These are phyloP conservation scores for Graphilbum fragrans DNA, from an alignment of 2,329 filamentous ascomycete species.

Conservation along the genomic window DNA sequence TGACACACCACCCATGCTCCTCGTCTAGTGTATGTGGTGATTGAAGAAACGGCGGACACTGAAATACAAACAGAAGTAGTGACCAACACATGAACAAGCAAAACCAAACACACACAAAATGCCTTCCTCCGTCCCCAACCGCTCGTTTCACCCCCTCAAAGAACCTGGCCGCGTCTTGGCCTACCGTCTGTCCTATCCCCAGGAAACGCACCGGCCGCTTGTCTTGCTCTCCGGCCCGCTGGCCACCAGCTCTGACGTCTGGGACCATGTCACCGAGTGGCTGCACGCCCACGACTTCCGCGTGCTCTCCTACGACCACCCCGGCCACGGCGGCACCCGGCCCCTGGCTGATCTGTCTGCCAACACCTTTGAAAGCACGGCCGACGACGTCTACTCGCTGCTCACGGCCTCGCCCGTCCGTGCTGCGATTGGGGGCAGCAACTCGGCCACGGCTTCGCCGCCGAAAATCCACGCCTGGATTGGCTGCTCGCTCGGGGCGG, in stretches of 20 bases:
- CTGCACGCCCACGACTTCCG: conserved; percentile 23
- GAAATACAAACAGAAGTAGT: too few relatives aligned
- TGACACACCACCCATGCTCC: too few relatives aligned
- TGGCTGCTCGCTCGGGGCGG: conserved; percentile 31
- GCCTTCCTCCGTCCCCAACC: too few relatives aligned
- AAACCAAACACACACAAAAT: too few relatives aligned
- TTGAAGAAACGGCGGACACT: too few relatives aligned
- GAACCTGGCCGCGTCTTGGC: conserved; percentile 3
- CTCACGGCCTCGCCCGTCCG: conserved; percentile 11
- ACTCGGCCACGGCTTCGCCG: neutral
- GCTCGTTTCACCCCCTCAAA: conserved; percentile 1
- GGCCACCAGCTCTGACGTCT: conserved; percentile 21
- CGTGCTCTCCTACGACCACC: conserved; percentile 28
- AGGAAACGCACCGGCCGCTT: conserved; percentile 12
- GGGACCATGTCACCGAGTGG: conserved; percentile 24
- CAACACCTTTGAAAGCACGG: conserved; percentile 26
- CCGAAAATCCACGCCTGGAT: conserved; percentile 24
- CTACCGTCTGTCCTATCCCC: conserved; percentile 3
- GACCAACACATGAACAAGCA: too few relatives aligned
- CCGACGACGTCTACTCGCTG: conserved; percentile 22
- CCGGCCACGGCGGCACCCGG: conserved; percentile 27
- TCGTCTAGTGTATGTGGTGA: too few relatives aligned
- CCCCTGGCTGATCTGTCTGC: conserved; percentile 18
- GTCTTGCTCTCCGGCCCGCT: conserved; percentile 29
- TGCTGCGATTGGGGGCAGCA: conserved; percentile 8